Evolutionary conservation across 805 yeast genomes (phyloP).

Genomic region (Pichia manshurica): DNA sequence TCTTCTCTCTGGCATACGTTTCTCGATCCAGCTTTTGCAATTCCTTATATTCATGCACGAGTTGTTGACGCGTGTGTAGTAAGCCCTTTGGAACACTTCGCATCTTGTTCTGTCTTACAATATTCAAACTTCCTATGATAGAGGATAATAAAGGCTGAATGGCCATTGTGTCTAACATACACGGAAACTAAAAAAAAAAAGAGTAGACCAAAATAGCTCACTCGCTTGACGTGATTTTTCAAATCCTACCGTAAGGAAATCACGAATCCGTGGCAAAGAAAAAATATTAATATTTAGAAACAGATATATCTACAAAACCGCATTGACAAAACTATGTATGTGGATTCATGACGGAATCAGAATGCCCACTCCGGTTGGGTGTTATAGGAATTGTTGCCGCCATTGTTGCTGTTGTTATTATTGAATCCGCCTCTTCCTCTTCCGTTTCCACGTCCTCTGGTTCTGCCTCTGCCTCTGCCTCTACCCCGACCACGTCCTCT

Average conservation of each 20-base stretch:
- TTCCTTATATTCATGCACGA: not conserved
- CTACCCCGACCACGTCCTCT: slow-evolving; percentile 47
- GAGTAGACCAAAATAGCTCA: too few relatives aligned
- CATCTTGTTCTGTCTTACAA: too few relatives aligned
- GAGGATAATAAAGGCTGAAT: too few relatives aligned
- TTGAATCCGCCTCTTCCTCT: slow-evolving; percentile 21
- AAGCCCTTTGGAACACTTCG: not conserved
- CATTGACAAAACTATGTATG: not conserved
- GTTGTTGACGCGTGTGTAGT: not conserved
- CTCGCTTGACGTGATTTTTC: too few relatives aligned
- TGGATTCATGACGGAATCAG: not conserved
- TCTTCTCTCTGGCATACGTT: not conserved
- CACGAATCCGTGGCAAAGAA: too few relatives aligned
- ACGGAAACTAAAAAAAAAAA: too few relatives aligned
- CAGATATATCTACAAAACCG: too few relatives aligned
- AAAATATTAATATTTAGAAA: too few relatives aligned
- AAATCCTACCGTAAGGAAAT: too few relatives aligned
- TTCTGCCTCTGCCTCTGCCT: slow-evolving; percentile 37
- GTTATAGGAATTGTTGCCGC: slow-evolving; percentile 7
- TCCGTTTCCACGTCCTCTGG: slow-evolving; percentile 16
- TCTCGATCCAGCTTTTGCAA: not conserved
- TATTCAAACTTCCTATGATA: too few relatives aligned
- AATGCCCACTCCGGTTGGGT: slow-evolving; percentile 27
- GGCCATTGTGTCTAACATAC: too few relatives aligned
- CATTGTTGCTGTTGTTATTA: not conserved